Evolutionary conservation across 2,329 filamentous ascomycete genomes (phyloP), one percentile per base, ranked within the genome.

Genomic region (Colletotrichum tanaceti): DNA sequence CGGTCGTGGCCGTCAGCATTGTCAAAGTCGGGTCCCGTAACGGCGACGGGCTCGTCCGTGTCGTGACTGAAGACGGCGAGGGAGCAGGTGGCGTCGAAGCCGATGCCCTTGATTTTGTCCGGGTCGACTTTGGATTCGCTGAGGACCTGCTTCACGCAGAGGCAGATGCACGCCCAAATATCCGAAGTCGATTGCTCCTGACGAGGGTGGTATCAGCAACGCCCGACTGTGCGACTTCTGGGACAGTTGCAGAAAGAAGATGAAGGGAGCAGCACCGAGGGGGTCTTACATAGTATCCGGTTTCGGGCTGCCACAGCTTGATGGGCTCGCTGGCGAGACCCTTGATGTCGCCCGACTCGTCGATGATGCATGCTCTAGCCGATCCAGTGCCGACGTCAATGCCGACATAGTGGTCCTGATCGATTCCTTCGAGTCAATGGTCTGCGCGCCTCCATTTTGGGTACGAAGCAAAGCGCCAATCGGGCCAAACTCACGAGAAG

Each of bases 81-180:
- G 20, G 96, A 99, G 85, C 96, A 99, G n/a, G 96, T 99, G 24
- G 96, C 96, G 79, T 99, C 96, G 79, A 99, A 98, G 61, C 96
- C 96, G 75, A 99, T 93, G 67, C 96, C 96, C 73, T 91, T 91
- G 74, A 99, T 91, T 43, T 88, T 90, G 71, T 83, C 83, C 5
- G 90, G 87, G 74, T 95, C 90, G 73, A 97, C 90, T 73, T 90
- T 90, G 73, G 95, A 92, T 79, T 97, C 91, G 76, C 86, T 87
- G 75, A 98, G 87, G 52, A 94, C 93, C 60, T 90, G 87, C 75
- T 94, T 91, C 44, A 98, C 93, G 49, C 93, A 96, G 70, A 89
- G 87, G 83, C 94, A 97, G 78, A 99, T 97, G 80, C 93, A 95
- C 72, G 90, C 87, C 96, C 96, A 99, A 76, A 99, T 99, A 79